Evolutionary conservation across 2,329 filamentous ascomycete species (phyloP).

Genomic region (Pseudogymnoascus sp.): DNA sequence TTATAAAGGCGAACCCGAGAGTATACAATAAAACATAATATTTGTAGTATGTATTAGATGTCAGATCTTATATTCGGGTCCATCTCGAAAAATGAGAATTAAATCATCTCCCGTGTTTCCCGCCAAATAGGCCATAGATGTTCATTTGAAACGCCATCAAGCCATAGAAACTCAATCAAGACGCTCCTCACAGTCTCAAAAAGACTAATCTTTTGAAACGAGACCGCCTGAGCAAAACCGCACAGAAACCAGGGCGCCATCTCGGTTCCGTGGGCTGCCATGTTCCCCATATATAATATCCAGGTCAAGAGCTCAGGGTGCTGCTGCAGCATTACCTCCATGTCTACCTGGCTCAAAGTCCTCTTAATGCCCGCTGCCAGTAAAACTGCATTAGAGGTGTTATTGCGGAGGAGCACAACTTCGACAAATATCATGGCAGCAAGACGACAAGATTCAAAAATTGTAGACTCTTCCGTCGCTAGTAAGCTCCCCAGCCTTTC

Average conservation of each 20-base stretch:
- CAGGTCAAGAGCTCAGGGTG: neutral
- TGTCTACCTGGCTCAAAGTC: neutral
- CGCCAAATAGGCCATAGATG: neutral
- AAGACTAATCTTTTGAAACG: neutral
- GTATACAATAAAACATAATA: neutral
- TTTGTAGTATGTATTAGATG: neutral
- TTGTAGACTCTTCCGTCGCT: neutral
- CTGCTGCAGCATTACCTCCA: neutral
- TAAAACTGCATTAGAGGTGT: neutral
- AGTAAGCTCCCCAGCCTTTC: neutral
- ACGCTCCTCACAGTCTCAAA: neutral
- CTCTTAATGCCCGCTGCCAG: constrained; percentile 4
- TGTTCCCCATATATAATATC: constrained; percentile 7
- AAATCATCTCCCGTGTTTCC: neutral
- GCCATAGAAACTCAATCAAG: constrained; percentile 8
- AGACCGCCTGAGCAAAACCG: neutral
- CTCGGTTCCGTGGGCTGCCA: neutral
- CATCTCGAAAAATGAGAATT: neutral
- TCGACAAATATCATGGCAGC: constrained; percentile 3
- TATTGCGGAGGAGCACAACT: neutral
- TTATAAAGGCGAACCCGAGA: neutral
- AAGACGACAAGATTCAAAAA: constrained; percentile 1
- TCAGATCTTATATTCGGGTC: neutral
- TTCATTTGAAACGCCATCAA: constrained; percentile 1
- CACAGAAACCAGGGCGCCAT: neutral